Evolutionary conservation across 805 yeast genomes (phyloP).

Genomic region (Metschnikowia arizonensis): DNA sequence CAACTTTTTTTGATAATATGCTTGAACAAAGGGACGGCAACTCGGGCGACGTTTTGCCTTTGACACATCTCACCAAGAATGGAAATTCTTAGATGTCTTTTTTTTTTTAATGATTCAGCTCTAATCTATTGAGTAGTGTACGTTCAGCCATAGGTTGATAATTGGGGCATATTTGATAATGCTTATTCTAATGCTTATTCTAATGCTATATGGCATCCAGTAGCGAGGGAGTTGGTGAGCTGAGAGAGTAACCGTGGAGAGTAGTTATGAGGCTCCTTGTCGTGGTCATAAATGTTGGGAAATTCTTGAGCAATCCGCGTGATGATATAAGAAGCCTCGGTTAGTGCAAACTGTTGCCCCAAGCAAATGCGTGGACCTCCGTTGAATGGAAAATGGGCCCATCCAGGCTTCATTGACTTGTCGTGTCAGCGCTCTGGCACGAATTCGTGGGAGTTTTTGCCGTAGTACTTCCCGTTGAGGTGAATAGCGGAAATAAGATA

Average conservation of each 20-base stretch:
- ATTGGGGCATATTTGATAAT: background rate
- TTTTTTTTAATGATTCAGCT: no score
- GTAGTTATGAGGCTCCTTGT: slow-evolving; percentile 3
- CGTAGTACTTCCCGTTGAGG: slow-evolving; percentile 11
- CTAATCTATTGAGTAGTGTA: background rate
- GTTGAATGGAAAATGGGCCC: slow-evolving; percentile 15
- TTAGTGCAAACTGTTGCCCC: slow-evolving; percentile 14
- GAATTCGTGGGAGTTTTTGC: slow-evolving; percentile 13
- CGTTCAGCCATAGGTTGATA: background rate
- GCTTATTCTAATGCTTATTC: background rate
- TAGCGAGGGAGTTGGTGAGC: slow-evolving; percentile 13
- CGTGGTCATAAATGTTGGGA: slow-evolving; percentile 6
- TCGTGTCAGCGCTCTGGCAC: slow-evolving; percentile 17
- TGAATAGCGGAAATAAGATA: slow-evolving; percentile 14
- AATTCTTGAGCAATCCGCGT: slow-evolving; percentile 17
- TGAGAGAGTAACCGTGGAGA: slow-evolving; percentile 12
- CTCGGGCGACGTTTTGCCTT: slow-evolving; percentile 4
- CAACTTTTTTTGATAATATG: slow-evolving; percentile 84
- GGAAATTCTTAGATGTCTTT: background rate
- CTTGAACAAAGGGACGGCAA: slow-evolving; percentile 48
- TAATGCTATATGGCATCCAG: slow-evolving; percentile 11
- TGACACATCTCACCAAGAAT: slow-evolving; percentile 6
- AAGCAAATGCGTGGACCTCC: slow-evolving; percentile 16
- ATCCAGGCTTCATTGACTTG: slow-evolving; percentile 6
- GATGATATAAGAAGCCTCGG: slow-evolving; percentile 15